Percentiles rank a stretch among this genome's conserved stretches.
These are phyloP conservation scores for Neostapfia colusana DNA, from an alignment of 176 grass and related monocot species.

Conservation along the genomic window DNA sequence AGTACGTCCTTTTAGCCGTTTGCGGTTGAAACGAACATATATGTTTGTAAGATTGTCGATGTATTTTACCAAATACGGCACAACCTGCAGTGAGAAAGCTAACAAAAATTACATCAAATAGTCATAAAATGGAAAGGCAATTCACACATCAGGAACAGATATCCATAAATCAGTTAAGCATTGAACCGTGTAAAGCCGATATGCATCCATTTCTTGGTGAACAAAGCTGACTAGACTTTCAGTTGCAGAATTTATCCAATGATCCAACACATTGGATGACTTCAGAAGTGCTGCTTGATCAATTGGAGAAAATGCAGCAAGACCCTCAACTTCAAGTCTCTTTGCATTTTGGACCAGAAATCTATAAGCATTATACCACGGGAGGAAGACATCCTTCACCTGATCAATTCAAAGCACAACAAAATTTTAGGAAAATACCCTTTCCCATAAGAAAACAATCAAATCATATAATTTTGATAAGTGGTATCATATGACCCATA, in stretches of 20 bases:
- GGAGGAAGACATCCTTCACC: conserved; percentile 99
- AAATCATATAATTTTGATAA: neutral
- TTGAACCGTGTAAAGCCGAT: conserved; percentile 84
- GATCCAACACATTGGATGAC: conserved; percentile 93
- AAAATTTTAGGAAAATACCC: conserved; percentile 15
- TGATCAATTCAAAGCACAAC: conserved; percentile 38
- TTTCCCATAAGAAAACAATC: conserved; percentile 29
- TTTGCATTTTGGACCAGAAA: conserved; percentile 99
- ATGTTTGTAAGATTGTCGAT: conserved; percentile 98
- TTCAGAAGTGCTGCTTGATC: conserved; percentile 61
- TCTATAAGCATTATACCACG: conserved; percentile 98
- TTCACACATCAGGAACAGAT: conserved; percentile 25
- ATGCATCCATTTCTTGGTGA: conserved; percentile 95
- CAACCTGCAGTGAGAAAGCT: conserved; percentile 62
- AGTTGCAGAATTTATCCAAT: conserved; percentile 98
- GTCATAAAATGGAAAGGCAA: conserved; percentile 17
- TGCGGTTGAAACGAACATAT: conserved; percentile 97
- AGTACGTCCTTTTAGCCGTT: conserved; percentile 90
- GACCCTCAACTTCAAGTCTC: conserved; percentile 90
- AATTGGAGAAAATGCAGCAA: conserved; percentile 63
- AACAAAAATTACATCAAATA: conserved; percentile 25
- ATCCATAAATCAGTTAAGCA: conserved; percentile 16
- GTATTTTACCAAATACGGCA: conserved; percentile 93
- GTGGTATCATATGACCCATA: conserved; percentile 27
- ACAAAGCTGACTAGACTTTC: conserved; percentile 97